These are phyloP conservation scores for Quercus phellos DNA, from an alignment of 331 rosid species.

Conservation along the genomic window DNA sequence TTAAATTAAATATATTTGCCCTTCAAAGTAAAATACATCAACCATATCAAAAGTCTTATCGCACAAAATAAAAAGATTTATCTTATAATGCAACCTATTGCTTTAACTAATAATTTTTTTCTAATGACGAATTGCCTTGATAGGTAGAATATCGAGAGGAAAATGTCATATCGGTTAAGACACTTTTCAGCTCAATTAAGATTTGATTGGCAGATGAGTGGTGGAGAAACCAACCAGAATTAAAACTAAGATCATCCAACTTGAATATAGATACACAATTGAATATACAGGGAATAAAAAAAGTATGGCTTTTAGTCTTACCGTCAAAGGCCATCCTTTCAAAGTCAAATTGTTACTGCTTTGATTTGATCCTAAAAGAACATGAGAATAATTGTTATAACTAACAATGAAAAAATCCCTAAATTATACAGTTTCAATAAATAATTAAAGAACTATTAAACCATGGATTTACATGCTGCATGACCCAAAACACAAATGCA, in stretches of 20 bases:
- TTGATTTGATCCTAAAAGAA: slow-evolving; percentile 50
- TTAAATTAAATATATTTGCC: too few relatives aligned
- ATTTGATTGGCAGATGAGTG: neutral
- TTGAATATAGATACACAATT: neutral
- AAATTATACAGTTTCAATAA: neutral
- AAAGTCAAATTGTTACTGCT: slow-evolving; percentile 51
- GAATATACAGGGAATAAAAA: neutral
- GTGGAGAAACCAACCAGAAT: slow-evolving; percentile 8
- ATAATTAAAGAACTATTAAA: neutral
- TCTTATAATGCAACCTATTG: too few relatives aligned
- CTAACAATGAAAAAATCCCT: slow-evolving; percentile 3
- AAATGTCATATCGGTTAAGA: neutral
- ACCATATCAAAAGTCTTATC: too few relatives aligned
- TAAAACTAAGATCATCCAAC: neutral
- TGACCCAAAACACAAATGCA: neutral
- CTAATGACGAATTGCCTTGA: neutral
- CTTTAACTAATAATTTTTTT: neutral
- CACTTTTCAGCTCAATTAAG: neutral
- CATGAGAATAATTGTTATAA: slow-evolving; percentile 17
- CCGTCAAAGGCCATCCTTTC: slow-evolving; percentile 72
- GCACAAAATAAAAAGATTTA: too few relatives aligned
- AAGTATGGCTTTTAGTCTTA: slow-evolving; percentile 28
- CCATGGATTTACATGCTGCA: neutral
- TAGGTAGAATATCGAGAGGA: neutral
- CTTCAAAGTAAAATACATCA: too few relatives aligned